These are phyloP conservation scores for Leptographium flavum DNA, from an alignment of 2,329 filamentous ascomycete genomes.

Conservation along the genomic window DNA sequence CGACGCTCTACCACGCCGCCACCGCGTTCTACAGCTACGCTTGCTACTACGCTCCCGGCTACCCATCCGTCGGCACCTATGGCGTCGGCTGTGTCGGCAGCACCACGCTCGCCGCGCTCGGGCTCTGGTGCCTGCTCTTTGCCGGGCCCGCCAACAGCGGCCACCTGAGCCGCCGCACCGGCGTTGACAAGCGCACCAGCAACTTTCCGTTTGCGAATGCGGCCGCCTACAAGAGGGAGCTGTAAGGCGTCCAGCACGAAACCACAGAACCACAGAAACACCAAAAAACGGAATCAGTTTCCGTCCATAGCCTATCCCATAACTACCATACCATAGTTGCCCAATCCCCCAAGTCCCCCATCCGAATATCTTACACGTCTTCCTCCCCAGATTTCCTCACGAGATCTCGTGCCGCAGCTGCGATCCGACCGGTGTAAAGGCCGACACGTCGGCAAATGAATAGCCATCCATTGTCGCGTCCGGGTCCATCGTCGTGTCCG, in stretches of 20 bases:
- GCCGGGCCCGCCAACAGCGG: constrained; percentile 16
- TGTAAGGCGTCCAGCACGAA: too few species aligned
- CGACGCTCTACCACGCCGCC: constrained; percentile 48
- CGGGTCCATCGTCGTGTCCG: constrained; percentile 7
- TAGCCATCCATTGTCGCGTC: constrained; percentile 9
- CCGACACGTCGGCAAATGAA: constrained; percentile 9
- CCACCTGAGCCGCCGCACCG: constrained; percentile 23
- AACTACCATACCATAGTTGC: too few species aligned
- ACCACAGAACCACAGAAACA: not conserved
- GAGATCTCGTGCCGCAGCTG: constrained; percentile 9
- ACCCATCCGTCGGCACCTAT: constrained; percentile 46
- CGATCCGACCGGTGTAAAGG: constrained; percentile 6
- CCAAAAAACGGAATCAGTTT: too few species aligned
- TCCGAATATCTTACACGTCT: not conserved
- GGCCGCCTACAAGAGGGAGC: constrained; percentile 11
- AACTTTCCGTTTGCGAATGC: constrained; percentile 24
- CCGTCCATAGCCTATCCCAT: too few species aligned
- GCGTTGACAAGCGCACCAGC: constrained; percentile 26
- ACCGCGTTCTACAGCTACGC: constrained; percentile 55
- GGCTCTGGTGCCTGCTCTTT: constrained; percentile 44
- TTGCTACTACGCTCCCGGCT: constrained; percentile 42
- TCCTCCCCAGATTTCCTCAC: not conserved
- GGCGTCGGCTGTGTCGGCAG: constrained; percentile 41
- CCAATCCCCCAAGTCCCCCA: not conserved
- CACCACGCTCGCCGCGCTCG: constrained; percentile 42